Evolutionary conservation across 2,329 filamentous ascomycete species (phyloP).

Genomic region (Neofusicoccum sp.): DNA sequence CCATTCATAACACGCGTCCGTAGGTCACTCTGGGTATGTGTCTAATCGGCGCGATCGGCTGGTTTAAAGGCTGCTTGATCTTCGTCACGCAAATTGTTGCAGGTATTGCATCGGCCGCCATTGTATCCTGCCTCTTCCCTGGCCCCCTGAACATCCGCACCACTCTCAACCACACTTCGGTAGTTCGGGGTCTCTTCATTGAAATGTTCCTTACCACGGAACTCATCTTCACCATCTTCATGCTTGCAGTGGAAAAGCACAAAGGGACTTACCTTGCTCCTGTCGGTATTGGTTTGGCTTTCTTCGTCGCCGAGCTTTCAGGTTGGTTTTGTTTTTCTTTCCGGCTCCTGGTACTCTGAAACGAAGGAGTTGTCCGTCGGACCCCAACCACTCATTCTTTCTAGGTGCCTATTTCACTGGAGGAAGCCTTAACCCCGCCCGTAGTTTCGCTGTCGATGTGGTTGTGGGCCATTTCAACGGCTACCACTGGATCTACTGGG

Average conservation of each 20-base stretch:
- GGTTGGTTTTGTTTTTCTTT: conserved; percentile 27
- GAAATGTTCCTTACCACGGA: conserved; percentile 44
- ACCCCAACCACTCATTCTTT: conserved; percentile 6
- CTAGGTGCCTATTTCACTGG: conserved; percentile 45
- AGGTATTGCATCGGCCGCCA: conserved; percentile 26
- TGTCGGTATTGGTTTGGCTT: conserved; percentile 27
- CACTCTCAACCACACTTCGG: conserved; percentile 35
- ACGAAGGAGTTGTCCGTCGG: too few species aligned
- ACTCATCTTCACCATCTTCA: conserved; percentile 41
- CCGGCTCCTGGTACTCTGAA: too few species aligned
- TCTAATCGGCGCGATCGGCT: conserved; percentile 34
- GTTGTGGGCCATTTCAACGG: conserved; percentile 43
- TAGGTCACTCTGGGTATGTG: conserved; percentile 42
- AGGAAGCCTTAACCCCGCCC: conserved; percentile 50
- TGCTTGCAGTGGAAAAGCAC: conserved; percentile 35
- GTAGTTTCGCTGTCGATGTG: conserved; percentile 49
- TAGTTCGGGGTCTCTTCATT: conserved; percentile 40
- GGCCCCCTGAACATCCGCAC: conserved; percentile 36
- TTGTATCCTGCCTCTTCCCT: conserved; percentile 34
- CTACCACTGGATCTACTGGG: conserved; percentile 54
- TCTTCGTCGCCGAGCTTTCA: conserved; percentile 31
- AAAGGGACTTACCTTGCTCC: conserved; percentile 33
- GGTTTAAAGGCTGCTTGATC: conserved; percentile 33
- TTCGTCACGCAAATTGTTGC: conserved; percentile 37
- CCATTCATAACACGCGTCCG: conserved; percentile 36